Percentiles rank a stretch among this genome's conserved stretches.
phyloP scores from a whole-genome alignment of 2,329 filamentous ascomycete species.

The Aureobasidium vineae region DNA sequence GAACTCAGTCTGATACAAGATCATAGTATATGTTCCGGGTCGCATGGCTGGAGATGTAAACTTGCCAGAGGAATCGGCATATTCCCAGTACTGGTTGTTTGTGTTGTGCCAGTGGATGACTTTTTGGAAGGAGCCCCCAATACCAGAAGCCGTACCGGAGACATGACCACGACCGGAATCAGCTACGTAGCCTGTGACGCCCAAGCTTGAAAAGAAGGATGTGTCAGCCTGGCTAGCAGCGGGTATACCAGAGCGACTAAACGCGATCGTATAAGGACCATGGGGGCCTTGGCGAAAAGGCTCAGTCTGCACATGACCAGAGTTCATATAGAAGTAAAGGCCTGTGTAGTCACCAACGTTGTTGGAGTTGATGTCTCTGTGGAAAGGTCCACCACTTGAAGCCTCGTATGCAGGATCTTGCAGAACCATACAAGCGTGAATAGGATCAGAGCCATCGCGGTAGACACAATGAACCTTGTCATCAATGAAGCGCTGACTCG shows the following conservation, averaged over 20 bases:
- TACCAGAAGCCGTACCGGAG: constrained; percentile 59
- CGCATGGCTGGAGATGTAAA: constrained; percentile 67
- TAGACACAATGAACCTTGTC: constrained; percentile 63
- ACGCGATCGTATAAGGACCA: constrained; percentile 63
- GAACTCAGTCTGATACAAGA: constrained; percentile 61
- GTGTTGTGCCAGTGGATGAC: constrained; percentile 66
- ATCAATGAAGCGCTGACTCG: constrained; percentile 67
- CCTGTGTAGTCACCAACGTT: constrained; percentile 58
- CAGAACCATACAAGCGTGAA: constrained; percentile 62
- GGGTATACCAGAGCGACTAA: constrained; percentile 54
- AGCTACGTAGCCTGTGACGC: constrained; percentile 58
- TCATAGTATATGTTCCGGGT: constrained; percentile 66
- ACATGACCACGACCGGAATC: constrained; percentile 58
- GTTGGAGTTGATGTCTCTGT: constrained; percentile 62
- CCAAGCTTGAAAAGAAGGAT: constrained; percentile 59
- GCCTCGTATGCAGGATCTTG: constrained; percentile 57
- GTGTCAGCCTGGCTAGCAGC: constrained; percentile 55
- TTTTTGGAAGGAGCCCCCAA: constrained; percentile 52
- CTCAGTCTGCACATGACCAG: constrained; percentile 62
- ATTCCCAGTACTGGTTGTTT: constrained; percentile 64
- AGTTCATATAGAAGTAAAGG: constrained; percentile 69
- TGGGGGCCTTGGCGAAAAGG: constrained; percentile 61
- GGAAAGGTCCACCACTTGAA: constrained; percentile 65
- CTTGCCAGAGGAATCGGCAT: constrained; percentile 49
- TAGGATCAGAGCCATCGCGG: constrained; percentile 44